Evolutionary conservation across 2,329 filamentous ascomycete species (phyloP), one percentile per base, ranked within the genome.

Genomic region (Paraphaeosphaeria sporulosa): DNA sequence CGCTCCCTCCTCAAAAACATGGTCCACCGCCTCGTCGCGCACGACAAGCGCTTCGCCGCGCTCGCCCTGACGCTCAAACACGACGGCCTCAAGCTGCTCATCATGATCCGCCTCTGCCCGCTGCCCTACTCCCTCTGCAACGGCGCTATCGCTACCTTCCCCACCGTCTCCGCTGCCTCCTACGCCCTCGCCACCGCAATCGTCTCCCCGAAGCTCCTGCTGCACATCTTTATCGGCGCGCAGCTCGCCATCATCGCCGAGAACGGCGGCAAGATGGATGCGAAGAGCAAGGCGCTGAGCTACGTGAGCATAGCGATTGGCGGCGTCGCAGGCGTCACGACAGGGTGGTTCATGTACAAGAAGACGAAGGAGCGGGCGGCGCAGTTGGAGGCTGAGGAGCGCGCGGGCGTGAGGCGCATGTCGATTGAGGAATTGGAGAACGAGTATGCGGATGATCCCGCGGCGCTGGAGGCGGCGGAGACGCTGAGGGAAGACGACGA

Each of bases 51-150:
- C 55, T 99, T 99, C 76, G 88, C 95, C 10, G 95, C 95, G 4
- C 85, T 99, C 27, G 87, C 91, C 23, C 86, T 97, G 70, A 95
- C 95, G 8, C 83, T 99, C 63, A 93, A 96, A 65, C 89, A 92
- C 72, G 95, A 99, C 72, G 95, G 95, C 0, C 79, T 99, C 54
- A 91, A 93, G 71, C 88, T 98, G 56, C 84, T 99, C 48, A 89
- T 92, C 64, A 96, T 95, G 86, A 95, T 99, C 69, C 87, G 95
- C 32, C 86, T 98, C 65, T 98, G 94, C 72, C 95, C 95, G 1
- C 77, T 99, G 61, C 95, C 95, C 15, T 99, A 96, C 77, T 95
- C 91, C 55, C 82, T 98, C 67, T 94, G 91, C 74, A 99, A 99
- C 75, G 95, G 93, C 53, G 96, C 96, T 62, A 87, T 99, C 57